These are phyloP conservation scores for Boletus insuetus DNA, from an alignment of 768 basidiomycete species.

Conservation along the genomic window DNA sequence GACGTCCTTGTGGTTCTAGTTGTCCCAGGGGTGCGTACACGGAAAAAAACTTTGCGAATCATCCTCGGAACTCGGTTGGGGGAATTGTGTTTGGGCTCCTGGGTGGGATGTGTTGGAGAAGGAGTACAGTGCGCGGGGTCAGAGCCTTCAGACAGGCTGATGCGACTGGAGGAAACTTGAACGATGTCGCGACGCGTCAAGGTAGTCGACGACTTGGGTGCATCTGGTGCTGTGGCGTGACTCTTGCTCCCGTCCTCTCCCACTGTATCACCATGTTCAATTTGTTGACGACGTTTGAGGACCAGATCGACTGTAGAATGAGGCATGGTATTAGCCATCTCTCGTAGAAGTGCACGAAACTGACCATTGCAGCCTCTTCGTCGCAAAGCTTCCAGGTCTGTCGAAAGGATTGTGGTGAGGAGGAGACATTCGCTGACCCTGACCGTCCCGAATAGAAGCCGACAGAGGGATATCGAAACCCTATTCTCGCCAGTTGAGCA, in stretches of 20 bases:
- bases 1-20: no score
- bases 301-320: neutral
- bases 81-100: neutral
- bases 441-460: neutral
- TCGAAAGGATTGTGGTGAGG: neutral
- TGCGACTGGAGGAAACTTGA: neutral
- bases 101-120: no score
- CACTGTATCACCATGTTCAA: neutral
- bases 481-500: neutral
- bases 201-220: neutral
- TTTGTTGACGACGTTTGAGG: neutral
- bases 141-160: neutral
- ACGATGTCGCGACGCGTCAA: neutral
- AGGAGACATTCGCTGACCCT: neutral
- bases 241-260: no score
- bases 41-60: neutral
- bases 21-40: no score
- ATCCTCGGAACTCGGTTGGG: no score
- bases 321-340: neutral
- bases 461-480: neutral
- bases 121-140: neutral
- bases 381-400: neutral
- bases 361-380: slow-evolving; percentile 1
- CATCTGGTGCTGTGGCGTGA: neutral
- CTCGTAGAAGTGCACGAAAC: neutral